These are phyloP conservation scores for Tylopilus felleus DNA, from an alignment of 768 basidiomycete species.

Conservation along the genomic window DNA sequence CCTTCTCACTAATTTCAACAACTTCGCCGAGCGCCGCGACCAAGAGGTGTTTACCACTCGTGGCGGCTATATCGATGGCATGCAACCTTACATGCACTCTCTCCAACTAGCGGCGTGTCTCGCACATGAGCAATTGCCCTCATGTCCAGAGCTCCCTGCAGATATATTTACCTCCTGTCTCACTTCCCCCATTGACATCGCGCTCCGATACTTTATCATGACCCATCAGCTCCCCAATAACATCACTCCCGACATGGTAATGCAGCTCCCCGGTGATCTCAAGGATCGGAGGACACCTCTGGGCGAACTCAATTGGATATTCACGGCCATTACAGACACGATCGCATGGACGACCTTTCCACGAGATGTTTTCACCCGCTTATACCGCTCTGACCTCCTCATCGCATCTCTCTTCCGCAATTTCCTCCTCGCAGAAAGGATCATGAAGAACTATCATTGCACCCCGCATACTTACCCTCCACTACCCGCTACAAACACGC, in stretches of 20 bases:
- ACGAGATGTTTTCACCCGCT: conserved; percentile 85
- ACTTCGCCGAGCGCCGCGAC: conserved; percentile 71
- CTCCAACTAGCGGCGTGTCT: conserved; percentile 95
- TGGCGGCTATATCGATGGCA: conserved; percentile 56
- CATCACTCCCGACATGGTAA: conserved; percentile 84
- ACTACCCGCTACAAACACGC: conserved; percentile 94
- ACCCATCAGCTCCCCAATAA: conserved; percentile 81
- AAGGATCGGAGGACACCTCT: conserved; percentile 95
- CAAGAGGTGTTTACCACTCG: conserved; percentile 57
- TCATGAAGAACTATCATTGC: conserved; percentile 98
- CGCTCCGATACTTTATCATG: conserved; percentile 90
- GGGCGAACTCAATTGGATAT: conserved; percentile 99
- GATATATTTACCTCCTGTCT: conserved; percentile 97
- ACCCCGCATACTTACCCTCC: conserved; percentile 92
- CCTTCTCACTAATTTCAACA: conserved; percentile 85
- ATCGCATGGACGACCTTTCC: conserved; percentile 99
- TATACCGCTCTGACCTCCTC: conserved; percentile 93
- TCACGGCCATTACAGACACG: conserved; percentile 97
- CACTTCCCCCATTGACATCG: conserved; percentile 97
- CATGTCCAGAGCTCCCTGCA: conserved; percentile 94
- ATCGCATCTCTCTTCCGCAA: conserved; percentile 97
- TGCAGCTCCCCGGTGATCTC: conserved; percentile 93
- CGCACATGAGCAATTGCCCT: conserved; percentile 87
- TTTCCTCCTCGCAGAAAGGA: conserved; percentile 93
- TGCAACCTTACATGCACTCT: conserved; percentile 76